A percentile compares a stretch with the other conserved stretches of the same genome.
Evolutionary conservation across 371 early-diverging fungal genomes (phyloP).

Genomic region (Rhizopus delemar): DNA sequence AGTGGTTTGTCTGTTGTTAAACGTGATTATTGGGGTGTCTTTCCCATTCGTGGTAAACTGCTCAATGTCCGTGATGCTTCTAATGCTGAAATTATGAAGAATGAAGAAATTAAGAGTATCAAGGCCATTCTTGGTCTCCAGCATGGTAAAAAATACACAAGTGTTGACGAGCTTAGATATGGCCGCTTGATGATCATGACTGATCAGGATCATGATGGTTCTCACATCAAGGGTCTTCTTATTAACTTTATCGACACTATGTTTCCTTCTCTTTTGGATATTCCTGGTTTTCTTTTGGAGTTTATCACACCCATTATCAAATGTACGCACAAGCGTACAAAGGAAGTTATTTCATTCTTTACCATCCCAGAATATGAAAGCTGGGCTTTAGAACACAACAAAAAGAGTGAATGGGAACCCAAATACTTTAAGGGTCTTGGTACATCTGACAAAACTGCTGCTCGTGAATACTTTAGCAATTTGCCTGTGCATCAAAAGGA

Average conservation of each 20-base stretch:
- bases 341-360: constrained; percentile 78
- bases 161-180: constrained; percentile 85
- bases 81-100: constrained; percentile 77
- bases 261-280: constrained; percentile 94
- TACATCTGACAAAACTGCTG: constrained; percentile 91
- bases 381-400: constrained; percentile 79
- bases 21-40: constrained; percentile 96
- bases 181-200: constrained; percentile 99
- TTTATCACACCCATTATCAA: constrained; percentile 99
- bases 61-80: constrained; percentile 98
- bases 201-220: constrained; percentile 99
- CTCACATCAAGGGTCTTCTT: constrained; percentile 99
- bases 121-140: constrained; percentile 98
- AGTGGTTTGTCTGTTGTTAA: constrained; percentile 94
- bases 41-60: constrained; percentile 98
- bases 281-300: constrained; percentile 95
- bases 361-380: constrained; percentile 97
- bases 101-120: constrained; percentile 90
- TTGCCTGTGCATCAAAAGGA: constrained; percentile 85
- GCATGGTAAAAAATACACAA: constrained; percentile 84
- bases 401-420: constrained; percentile 74
- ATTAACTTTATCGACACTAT: constrained; percentile 99
- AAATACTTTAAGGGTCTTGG: constrained; percentile 99
- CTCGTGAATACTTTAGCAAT: constrained; percentile 92
- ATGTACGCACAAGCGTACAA: constrained; percentile 65